Evolutionary conservation across 768 basidiomycete genomes (phyloP).

Genomic region (Rhizopogon roseolus): DNA sequence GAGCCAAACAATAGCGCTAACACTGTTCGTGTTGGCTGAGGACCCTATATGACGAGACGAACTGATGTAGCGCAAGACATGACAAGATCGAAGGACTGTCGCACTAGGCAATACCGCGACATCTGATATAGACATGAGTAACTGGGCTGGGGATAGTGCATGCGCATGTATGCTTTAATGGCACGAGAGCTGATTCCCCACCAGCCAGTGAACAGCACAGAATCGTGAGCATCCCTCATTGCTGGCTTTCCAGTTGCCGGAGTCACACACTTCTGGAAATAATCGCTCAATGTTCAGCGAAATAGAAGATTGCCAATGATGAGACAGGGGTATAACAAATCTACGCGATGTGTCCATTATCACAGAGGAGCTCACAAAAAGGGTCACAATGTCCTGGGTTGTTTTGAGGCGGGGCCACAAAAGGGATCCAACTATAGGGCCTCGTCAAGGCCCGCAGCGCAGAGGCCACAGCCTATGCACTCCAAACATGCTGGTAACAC

Average conservation of each 20-base stretch:
- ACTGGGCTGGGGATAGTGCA: not conserved
- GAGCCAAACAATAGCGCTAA: not conserved
- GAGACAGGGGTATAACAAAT: not conserved
- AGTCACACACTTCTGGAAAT: no score
- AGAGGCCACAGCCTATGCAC: constrained; percentile 66
- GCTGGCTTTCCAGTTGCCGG: no score
- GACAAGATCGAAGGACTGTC: not conserved
- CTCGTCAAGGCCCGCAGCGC: constrained; percentile 45
- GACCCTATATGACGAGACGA: no score
- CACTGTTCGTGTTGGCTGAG: no score
- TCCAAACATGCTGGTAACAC: constrained; percentile 50
- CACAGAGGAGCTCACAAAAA: not conserved
- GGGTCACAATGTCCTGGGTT: not conserved
- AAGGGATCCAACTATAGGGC: constrained; percentile 2
- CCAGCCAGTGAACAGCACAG: no score
- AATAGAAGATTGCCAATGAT: not conserved
- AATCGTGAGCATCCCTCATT: not conserved
- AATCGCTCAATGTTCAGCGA: not conserved
- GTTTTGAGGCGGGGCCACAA: not conserved
- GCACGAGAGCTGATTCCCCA: not conserved
- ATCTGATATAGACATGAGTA: not conserved
- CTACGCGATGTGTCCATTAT: no score
- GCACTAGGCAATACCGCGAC: not conserved
- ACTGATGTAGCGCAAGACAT: no score
- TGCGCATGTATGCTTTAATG: not conserved